Base-by-base conservation (phyloP, 345 rosid genomes). In the Reutealis trisperma region DNA sequence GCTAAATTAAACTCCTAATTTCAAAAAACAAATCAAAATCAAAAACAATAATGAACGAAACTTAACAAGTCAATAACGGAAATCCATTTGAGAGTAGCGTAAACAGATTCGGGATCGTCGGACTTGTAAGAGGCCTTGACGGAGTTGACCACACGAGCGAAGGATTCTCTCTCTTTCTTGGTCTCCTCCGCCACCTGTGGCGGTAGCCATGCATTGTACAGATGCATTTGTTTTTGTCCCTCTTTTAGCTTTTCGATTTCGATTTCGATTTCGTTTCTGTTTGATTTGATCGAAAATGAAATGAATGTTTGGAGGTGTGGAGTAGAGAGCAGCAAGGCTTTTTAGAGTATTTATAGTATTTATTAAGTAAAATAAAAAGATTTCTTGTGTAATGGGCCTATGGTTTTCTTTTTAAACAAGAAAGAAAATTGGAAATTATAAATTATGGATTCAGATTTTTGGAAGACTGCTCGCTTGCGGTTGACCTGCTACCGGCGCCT, bases 191-290 rank as follows among this genome's bases (percentile, higher is more conserved):
- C 98, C 74, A 96, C 94, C 47, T 94, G 94, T 27, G 97, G 99
- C 25, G 99, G 99, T 75, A 96, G 79, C 99, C 96, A 93, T 37
- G 88, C 97, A 85, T 96, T 93, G 87, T 91, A 93, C 75, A 93
- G 92, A 87, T 96, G 99, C 99, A 93, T 96, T 78, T 69, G 59
- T 15, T 11, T 63, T 59, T 51, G 25, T 16, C 18, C 5, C 5
- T 41, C 4, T 67, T 45, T 37, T 37, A 37, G 24, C 7, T 66
- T 21, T 21, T 8, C 51, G 19, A 18, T 18, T 21, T 21, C 2
- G 1, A 14, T 37, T 34, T 19, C n/a, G 14, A 34, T 37, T 37
- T 37, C 5, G 6, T 37, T 27, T 25, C 32, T 30, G 42, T 25
- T 25, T 63, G 25, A 65, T 32, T 25, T 63, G 49, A 65, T 34